A percentile compares a stretch with the other conserved stretches of the same genome.
phyloP scores from a whole-genome alignment of 2,329 filamentous ascomycete species.

The Epichloe gansuensis region DNA sequence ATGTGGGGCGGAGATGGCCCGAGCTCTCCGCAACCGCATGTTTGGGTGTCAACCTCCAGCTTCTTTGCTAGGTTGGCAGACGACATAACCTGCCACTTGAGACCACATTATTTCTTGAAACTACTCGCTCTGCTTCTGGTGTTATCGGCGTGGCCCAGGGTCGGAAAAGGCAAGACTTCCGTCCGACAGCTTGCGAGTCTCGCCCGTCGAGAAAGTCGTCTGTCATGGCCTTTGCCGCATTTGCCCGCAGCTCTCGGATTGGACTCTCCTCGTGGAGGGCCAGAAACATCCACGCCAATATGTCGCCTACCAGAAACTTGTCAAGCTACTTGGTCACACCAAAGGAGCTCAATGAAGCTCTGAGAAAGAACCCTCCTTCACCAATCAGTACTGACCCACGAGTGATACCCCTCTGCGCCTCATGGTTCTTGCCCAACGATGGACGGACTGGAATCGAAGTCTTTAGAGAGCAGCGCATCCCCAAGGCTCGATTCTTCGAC shows the following conservation, averaged over 20 bases:
- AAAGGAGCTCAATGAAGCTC: slow-evolving; percentile 64
- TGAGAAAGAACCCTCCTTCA: slow-evolving; percentile 69
- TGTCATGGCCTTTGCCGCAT: slow-evolving; percentile 30
- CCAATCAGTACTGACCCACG: slow-evolving; percentile 70
- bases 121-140: neutral
- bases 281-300: slow-evolving; percentile 18
- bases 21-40: neutral
- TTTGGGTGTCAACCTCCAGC: neutral
- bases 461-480: slow-evolving; percentile 74
- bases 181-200: neutral
- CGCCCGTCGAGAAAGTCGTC: neutral
- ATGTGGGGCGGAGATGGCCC: slow-evolving; percentile 2
- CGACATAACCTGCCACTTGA: neutral
- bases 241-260: slow-evolving; percentile 29
- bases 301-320: slow-evolving; percentile 32
- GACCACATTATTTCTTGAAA: neutral
- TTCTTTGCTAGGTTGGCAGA: neutral
- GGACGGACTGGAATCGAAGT: slow-evolving; percentile 66
- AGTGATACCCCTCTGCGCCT: slow-evolving; percentile 78
- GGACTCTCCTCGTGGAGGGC: slow-evolving; percentile 25
- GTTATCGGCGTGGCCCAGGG: neutral
- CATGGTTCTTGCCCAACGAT: slow-evolving; percentile 96
- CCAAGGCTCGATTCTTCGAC: slow-evolving; percentile 88
- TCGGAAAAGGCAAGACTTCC: neutral
- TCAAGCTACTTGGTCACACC: slow-evolving; percentile 80